phyloP scores from a whole-genome alignment of 129 eudicot species.

The Helianthus tuberosus region DNA sequence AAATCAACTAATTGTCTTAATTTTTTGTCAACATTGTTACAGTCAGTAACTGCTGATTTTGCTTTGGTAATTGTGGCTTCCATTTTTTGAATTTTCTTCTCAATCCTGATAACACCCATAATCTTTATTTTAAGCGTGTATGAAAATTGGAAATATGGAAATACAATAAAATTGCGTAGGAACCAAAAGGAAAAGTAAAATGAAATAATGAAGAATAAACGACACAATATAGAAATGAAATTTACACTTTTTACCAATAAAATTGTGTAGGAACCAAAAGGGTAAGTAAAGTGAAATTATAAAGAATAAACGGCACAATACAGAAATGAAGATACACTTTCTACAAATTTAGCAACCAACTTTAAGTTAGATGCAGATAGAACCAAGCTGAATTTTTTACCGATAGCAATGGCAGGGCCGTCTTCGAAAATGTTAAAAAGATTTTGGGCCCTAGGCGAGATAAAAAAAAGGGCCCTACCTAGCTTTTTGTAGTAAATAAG shows the following conservation, averaged over 20 bases:
- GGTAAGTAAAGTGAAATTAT: not conserved
- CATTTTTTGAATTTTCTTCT: slow-evolving; percentile 69
- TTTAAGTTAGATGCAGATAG: not conserved
- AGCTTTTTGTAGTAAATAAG: too few species aligned
- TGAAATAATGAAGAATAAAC: too few species aligned
- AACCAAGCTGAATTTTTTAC: not conserved
- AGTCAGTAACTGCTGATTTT: slow-evolving; percentile 64
- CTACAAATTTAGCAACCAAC: not conserved
- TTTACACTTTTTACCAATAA: not conserved
- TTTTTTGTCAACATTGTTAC: slow-evolving; percentile 93
- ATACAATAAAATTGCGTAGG: not conserved
- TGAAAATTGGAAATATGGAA: not conserved
- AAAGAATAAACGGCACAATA: not conserved
- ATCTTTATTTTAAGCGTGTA: not conserved
- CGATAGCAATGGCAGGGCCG: not conserved
- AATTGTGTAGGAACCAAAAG: not conserved
- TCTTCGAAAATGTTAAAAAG: too few species aligned
- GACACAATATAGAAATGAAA: not conserved
- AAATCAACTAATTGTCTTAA: slow-evolving; percentile 89
- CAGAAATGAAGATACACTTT: not conserved
- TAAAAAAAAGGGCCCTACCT: too few species aligned
- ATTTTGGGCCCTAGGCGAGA: too few species aligned
- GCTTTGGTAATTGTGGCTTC: slow-evolving; percentile 71
- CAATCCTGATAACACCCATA: slow-evolving; percentile 51
- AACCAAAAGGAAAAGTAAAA: not conserved